Evolutionary conservation across 495 filamentous ascomycete species (phyloP), one percentile per base, ranked within the genome.

Genomic region (Polyplosphaeria fusca): DNA sequence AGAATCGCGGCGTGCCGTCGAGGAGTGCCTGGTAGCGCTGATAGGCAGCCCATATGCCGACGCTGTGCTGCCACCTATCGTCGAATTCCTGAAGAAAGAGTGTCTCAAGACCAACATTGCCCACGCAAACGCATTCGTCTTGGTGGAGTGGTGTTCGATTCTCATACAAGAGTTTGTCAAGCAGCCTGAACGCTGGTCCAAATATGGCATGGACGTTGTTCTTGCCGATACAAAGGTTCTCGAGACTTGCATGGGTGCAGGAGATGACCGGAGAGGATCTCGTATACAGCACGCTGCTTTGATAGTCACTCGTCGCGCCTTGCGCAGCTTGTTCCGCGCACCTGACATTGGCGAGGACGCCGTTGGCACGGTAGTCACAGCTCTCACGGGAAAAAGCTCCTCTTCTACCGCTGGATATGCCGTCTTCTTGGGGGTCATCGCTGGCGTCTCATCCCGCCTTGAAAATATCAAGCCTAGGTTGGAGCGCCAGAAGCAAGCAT

Each of bases 131-230:
- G 88, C 90, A 1, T 91, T 96, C 63, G 87, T 95, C n/a, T 74
- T 98, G 58, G 75, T 92, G 12, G 87, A 92, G 66, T 98, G 91
- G 93, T 88, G 85, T 67, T 87, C 83, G 43, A 67, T 91, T 55
- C 70, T 95, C 12, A 72, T 93, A 38, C 83, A 87, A 65, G 75
- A 81, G 44, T 69, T 78, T 39, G 77, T 68, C 50, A 52, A 79
- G 67, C 53, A 75, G 68, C 25, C 69, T 71, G 68, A 74, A 38
- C 69, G 68, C 35, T 89, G 87, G 79, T 77, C 87, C n/a, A 75
- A 76, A 46, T 82, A 79, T 63, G 86, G 86, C 14, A 70, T 84
- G 42, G 79, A 86, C 19, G 66, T 88, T 14, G 70, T 88, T 35
- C 67, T 76, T 16, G 76, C 78, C 16, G 74, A 84, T 68, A 87